Evolutionary conservation across 371 early-diverging fungal species (phyloP).

Genomic region (Lichtheimia corymbifera): DNA sequence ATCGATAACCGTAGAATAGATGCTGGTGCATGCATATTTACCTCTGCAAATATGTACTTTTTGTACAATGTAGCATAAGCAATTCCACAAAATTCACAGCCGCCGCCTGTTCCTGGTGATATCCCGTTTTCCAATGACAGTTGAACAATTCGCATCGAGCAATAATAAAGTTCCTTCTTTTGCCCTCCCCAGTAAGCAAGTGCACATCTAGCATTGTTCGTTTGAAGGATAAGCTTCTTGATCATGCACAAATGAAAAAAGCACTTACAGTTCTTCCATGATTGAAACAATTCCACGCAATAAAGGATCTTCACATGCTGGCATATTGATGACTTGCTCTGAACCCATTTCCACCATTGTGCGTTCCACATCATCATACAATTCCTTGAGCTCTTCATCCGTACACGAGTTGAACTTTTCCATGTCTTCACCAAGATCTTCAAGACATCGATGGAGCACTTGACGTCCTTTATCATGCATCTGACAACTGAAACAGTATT

Average conservation of each 20-base stretch:
- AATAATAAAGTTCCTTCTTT: slow-evolving; percentile 36
- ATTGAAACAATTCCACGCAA: slow-evolving; percentile 28
- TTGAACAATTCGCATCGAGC: slow-evolving; percentile 30
- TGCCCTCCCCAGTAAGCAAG: slow-evolving; percentile 45
- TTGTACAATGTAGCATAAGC: slow-evolving; percentile 26
- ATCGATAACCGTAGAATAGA: slow-evolving; percentile 28
- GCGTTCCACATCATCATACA: slow-evolving; percentile 14
- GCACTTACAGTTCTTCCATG: slow-evolving; percentile 40
- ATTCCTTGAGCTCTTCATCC: slow-evolving; percentile 19
- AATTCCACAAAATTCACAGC: slow-evolving; percentile 29
- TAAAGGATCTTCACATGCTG: slow-evolving; percentile 25
- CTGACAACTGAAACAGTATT: slow-evolving; percentile 35
- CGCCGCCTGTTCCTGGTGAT: slow-evolving; percentile 25
- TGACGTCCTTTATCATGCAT: slow-evolving; percentile 32
- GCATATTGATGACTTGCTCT: slow-evolving; percentile 13
- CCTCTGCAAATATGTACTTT: slow-evolving; percentile 32
- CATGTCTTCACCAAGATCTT: slow-evolving; percentile 25
- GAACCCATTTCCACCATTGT: slow-evolving; percentile 23
- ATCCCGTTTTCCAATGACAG: slow-evolving; percentile 29
- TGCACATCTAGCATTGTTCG: slow-evolving; percentile 20
- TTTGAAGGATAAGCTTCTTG: not conserved
- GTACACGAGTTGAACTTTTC: slow-evolving; percentile 17
- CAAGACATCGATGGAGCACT: slow-evolving; percentile 27
- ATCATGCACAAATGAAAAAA: not conserved
- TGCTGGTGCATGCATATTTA: slow-evolving; percentile 26